Evolutionary conservation across 495 filamentous ascomycete species (phyloP).

Genomic region (Articulospora tetracladia): DNA sequence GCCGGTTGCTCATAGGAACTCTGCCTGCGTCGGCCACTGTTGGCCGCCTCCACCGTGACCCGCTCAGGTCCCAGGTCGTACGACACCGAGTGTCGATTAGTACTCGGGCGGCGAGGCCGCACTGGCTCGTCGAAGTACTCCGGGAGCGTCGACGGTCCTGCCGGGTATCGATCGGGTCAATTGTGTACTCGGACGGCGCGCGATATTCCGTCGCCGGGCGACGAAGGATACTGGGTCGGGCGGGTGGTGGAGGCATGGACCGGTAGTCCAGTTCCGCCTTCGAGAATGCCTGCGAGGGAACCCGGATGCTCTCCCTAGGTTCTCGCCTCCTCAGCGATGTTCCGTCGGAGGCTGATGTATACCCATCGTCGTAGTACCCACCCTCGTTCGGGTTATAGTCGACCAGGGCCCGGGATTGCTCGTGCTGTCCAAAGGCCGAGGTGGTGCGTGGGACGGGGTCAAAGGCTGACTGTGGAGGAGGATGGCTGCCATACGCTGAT

Average conservation of each 20-base stretch:
- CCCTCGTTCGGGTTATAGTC: background rate
- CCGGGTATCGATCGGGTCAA: constrained; percentile 1
- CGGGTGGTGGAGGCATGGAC: constrained; percentile 21
- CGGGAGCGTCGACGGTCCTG: background rate
- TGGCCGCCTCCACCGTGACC: constrained; percentile 22
- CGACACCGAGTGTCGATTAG: constrained; percentile 17
- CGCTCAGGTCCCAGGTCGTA: constrained; percentile 19
- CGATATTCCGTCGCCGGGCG: constrained; percentile 11
- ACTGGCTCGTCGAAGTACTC: constrained; percentile 12
- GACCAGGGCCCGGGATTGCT: background rate
- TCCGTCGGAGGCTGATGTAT: constrained; percentile 15
- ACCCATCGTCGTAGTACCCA: constrained; percentile 20
- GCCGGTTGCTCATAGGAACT: constrained; percentile 22
- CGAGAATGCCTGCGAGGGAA: constrained; percentile 4
- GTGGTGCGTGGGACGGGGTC: constrained; percentile 14
- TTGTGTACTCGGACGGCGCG: constrained; percentile 4
- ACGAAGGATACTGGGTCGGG: constrained; percentile 15
- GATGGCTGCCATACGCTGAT: background rate
- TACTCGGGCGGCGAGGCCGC: constrained; percentile 18
- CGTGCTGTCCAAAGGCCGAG: constrained; percentile 18
- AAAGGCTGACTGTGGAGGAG: background rate
- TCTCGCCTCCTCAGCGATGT: background rate
- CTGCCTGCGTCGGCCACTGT: constrained; percentile 16
- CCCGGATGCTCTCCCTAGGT: constrained; percentile 16
- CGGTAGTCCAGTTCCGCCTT: constrained; percentile 9